Evolutionary conservation across 345 rosid genomes (phyloP).

Genomic region (Citrus inodora): DNA sequence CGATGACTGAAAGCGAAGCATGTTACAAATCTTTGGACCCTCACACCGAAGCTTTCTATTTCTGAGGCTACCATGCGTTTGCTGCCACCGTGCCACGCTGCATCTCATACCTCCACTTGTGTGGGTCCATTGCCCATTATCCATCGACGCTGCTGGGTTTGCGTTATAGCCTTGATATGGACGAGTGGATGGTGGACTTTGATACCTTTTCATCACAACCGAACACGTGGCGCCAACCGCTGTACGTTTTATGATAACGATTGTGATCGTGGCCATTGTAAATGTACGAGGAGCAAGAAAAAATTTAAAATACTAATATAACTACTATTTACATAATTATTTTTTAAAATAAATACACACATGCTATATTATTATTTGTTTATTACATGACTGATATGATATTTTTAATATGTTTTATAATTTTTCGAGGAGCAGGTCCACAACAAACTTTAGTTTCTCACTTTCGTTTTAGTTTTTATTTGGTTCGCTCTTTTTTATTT

Average conservation of each 20-base stretch:
- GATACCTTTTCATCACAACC: neutral
- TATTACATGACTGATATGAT: fast-evolving
- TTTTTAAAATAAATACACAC: no score
- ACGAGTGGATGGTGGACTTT: neutral
- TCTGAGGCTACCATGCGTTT: neutral
- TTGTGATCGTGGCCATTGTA: neutral
- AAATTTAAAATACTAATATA: no score
- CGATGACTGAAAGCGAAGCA: conserved; percentile 3
- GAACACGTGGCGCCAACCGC: neutral
- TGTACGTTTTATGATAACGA: neutral
- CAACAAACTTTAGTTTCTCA: no score
- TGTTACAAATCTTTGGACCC: neutral
- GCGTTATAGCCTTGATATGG: neutral
- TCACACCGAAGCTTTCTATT: neutral
- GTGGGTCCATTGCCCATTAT: neutral
- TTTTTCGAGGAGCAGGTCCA: no score
- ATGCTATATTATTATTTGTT: no score
- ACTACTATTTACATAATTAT: fast-evolving
- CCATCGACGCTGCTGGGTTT: neutral
- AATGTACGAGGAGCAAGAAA: neutral
- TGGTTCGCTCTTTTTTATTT: no score
- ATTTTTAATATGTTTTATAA: no score
- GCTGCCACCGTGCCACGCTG: conserved; percentile 19
- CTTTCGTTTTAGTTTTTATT: fast-evolving
- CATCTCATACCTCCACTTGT: neutral